Evolutionary conservation across 495 filamentous ascomycete species (phyloP), one percentile per base, ranked within the genome.

Genomic region (Lophiostoma macrostomum): DNA sequence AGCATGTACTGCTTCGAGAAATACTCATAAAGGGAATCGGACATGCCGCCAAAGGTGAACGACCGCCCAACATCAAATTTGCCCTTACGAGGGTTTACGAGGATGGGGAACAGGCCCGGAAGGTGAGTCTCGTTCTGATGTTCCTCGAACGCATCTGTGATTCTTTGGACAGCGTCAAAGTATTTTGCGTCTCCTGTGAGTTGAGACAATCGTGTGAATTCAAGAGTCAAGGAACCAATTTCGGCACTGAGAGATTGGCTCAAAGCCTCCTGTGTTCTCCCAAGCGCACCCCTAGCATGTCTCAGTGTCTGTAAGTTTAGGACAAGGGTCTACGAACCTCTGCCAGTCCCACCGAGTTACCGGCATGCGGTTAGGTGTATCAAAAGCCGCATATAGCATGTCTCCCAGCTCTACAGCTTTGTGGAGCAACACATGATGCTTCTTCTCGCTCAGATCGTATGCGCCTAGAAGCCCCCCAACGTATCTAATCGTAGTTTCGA

Each of bases 341-440:
- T 80, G 80, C 90, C 90, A 96, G 39, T 80, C 75, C 69, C 94
- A 96, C 67, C 83, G 90, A 1, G 94, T 80, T n/a, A 87, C 69
- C 12, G 93, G 93, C 88, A 98, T 91, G 44, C 90, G 82, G 65
- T 98, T 98, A 0, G 93, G 91, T 3, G 93, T 98, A 69, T 98
- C 93, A 68, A 98, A 98, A n/a, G 87, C 84, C 32, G 86, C 82
- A 72, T 93, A 95, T 40, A 98, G 65, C 27, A 98, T 80, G 60
- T 96, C 89, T 10, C 81, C 93, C 38, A 98, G 74, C 69, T 96
- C 86, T 30, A 86, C 75, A 5, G 93, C 90, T 69, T 97, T 97
- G 31, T 89, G 80, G 45, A 98, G 74, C 20, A 97, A 73, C 19
- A 84, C 72, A 24, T 67, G 62, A 53, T 93, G 83, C 55, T 82